phyloP scores from a whole-genome alignment of 495 filamentous ascomycete genomes.

The Penicillium manginii region DNA sequence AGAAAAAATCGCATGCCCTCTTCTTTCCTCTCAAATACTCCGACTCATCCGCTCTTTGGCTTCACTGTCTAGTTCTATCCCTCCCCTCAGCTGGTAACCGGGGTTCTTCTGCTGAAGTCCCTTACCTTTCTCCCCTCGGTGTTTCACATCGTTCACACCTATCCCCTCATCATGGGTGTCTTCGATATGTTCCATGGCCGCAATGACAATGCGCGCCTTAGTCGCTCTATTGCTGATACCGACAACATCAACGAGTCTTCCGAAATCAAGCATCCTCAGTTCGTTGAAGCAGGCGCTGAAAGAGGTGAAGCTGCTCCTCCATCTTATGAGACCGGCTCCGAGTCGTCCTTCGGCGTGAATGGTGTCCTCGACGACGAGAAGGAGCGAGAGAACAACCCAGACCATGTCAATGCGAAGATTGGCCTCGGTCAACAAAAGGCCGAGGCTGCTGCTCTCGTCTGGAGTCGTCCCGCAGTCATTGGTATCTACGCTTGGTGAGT shows the following conservation, averaged over 20 bases:
- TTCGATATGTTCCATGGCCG: slow-evolving; percentile 15
- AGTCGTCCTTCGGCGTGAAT: slow-evolving; percentile 9
- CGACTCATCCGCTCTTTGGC: neutral
- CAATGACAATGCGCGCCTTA: slow-evolving; percentile 7
- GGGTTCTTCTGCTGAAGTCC: neutral
- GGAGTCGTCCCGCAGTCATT: slow-evolving; percentile 37
- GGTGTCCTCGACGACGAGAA: slow-evolving; percentile 32
- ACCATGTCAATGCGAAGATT: slow-evolving; percentile 31
- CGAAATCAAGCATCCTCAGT: slow-evolving; percentile 6
- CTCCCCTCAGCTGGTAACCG: neutral
- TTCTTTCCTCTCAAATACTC: neutral
- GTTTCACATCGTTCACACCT: neutral
- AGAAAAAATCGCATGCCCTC: neutral
- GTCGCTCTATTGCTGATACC: neutral
- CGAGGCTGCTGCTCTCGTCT: slow-evolving; percentile 48
- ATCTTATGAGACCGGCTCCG: neutral
- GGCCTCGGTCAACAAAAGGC: slow-evolving; percentile 44
- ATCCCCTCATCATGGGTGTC: slow-evolving; percentile 10
- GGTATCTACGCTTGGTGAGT: slow-evolving; percentile 46
- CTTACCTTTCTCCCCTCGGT: neutral
- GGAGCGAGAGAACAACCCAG: slow-evolving; percentile 24
- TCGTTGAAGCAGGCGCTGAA: neutral
- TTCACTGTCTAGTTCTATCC: neutral
- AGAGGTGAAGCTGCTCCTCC: neutral
- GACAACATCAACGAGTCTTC: neutral